phyloP scores from a whole-genome alignment of 1,284 basidiomycete species.

The Puccinia hordei region DNA sequence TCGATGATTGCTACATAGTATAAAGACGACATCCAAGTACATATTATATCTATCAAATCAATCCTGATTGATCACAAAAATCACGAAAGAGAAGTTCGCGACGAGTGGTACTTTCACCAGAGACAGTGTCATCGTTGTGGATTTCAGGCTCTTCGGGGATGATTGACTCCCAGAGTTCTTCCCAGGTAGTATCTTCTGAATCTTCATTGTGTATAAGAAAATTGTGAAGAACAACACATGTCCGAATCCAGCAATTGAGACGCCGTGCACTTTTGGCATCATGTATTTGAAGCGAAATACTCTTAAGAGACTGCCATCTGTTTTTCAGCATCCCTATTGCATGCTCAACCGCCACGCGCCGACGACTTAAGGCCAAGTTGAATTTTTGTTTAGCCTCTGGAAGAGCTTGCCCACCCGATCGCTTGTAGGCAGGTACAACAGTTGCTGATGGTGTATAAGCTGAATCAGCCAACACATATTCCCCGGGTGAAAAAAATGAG shows the following conservation, averaged over 20 bases:
- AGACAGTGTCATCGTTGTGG: not conserved
- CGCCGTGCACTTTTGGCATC: too few species aligned
- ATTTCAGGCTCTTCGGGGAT: not conserved
- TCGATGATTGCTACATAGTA: too few species aligned
- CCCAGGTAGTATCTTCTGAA: not conserved
- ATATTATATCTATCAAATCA: not conserved
- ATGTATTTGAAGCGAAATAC: not conserved
- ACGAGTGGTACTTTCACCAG: not conserved
- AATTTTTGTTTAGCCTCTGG: not conserved
- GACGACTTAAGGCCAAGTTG: not conserved
- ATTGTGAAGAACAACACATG: conserved; percentile 7
- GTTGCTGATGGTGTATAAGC: conserved; percentile 15
- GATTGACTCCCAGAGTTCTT: too few species aligned
- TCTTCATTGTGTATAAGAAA: not conserved
- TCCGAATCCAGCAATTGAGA: not conserved
- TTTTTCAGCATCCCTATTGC: conserved; percentile 32
- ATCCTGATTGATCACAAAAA: too few species aligned
- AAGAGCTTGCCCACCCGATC: not conserved
- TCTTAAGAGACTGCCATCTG: conserved; percentile 15
- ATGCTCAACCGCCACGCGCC: conserved; percentile 16
- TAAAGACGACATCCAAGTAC: too few species aligned
- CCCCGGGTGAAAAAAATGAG: not conserved
- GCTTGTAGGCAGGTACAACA: conserved; percentile 20
- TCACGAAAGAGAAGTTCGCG: not conserved
- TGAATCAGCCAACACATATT: conserved; percentile 27